These are phyloP conservation scores for Apodospora peruviana DNA, from an alignment of 495 filamentous ascomycete species.

Conservation along the genomic window DNA sequence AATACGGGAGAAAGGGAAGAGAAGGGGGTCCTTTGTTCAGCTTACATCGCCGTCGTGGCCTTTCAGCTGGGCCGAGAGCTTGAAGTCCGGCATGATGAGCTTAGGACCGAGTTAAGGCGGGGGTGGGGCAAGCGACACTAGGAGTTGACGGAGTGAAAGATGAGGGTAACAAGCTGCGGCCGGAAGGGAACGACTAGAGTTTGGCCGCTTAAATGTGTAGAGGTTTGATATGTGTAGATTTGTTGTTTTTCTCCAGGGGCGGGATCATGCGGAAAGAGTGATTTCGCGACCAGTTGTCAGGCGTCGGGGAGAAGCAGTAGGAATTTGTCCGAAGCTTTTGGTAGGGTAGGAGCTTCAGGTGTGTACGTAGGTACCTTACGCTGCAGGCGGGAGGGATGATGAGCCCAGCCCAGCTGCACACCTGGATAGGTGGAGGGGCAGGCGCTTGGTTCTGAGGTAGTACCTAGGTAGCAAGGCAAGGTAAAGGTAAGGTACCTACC, in stretches of 20 bases:
- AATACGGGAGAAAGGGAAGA: constrained; percentile 17
- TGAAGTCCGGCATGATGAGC: constrained; percentile 52
- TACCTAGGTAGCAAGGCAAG: too few relatives aligned
- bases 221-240: neutral
- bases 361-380: too few relatives aligned
- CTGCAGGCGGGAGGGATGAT: too few relatives aligned
- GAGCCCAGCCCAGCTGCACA: too few relatives aligned
- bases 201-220: neutral
- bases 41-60: constrained; percentile 83
- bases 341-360: neutral
- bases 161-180: neutral
- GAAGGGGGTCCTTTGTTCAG: neutral
- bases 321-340: constrained; percentile 20
- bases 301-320: constrained; percentile 3
- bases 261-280: neutral
- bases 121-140: constrained; percentile 1
- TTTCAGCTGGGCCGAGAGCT: constrained; percentile 73
- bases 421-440: too few relatives aligned
- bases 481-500: too few relatives aligned
- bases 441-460: too few relatives aligned
- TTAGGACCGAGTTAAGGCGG: neutral
- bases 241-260: neutral
- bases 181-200: too few relatives aligned
- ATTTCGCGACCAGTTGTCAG: constrained; percentile 13
- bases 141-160: neutral